Percentiles rank a stretch among this genome's conserved stretches.
These are phyloP conservation scores for Neoscytalidium dimidiatum DNA, from an alignment of 2,329 filamentous ascomycete species.

Conservation along the genomic window DNA sequence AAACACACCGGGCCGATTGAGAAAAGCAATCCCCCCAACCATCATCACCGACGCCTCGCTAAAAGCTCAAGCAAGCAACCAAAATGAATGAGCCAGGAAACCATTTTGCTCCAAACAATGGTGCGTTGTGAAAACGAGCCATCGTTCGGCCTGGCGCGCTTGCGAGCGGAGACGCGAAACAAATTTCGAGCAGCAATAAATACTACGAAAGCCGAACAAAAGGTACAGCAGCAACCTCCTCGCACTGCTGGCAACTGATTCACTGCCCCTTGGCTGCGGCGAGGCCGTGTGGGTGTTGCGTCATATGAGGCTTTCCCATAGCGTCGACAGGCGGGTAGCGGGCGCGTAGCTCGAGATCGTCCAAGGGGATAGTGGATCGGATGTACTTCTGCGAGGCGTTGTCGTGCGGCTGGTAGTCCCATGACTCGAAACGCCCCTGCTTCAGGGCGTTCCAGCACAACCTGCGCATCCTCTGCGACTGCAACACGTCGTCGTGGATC, in stretches of 20 bases:
- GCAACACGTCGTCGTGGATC: slow-evolving; percentile 73
- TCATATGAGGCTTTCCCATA: slow-evolving; percentile 40
- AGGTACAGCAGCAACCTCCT: neutral
- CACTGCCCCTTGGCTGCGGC: slow-evolving; percentile 39
- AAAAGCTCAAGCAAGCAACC: slow-evolving; percentile 16
- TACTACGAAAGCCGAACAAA: neutral
- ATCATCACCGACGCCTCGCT: slow-evolving; percentile 11
- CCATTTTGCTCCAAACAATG: slow-evolving; percentile 10
- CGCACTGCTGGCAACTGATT: neutral
- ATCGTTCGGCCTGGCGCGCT: slow-evolving; percentile 2
- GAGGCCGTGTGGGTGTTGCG: slow-evolving; percentile 34
- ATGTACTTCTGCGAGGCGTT: slow-evolving; percentile 77
- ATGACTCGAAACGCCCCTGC: slow-evolving; percentile 73
- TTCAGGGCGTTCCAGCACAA: slow-evolving; percentile 80
- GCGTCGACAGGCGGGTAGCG: slow-evolving; percentile 64
- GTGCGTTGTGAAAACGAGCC: neutral
- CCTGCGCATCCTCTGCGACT: slow-evolving; percentile 76
- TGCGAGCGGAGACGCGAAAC: neutral
- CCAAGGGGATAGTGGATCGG: slow-evolving; percentile 76
- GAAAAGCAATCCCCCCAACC: neutral
- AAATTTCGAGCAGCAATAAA: neutral
- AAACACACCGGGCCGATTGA: neutral
- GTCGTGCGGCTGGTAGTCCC: slow-evolving; percentile 80
- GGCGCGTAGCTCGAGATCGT: slow-evolving; percentile 76
- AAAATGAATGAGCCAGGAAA: slow-evolving; percentile 11